Percentiles rank a stretch among this genome's conserved stretches.
phyloP scores from a whole-genome alignment of 2,329 filamentous ascomycete species.

The Pseudocercospora vitis region DNA sequence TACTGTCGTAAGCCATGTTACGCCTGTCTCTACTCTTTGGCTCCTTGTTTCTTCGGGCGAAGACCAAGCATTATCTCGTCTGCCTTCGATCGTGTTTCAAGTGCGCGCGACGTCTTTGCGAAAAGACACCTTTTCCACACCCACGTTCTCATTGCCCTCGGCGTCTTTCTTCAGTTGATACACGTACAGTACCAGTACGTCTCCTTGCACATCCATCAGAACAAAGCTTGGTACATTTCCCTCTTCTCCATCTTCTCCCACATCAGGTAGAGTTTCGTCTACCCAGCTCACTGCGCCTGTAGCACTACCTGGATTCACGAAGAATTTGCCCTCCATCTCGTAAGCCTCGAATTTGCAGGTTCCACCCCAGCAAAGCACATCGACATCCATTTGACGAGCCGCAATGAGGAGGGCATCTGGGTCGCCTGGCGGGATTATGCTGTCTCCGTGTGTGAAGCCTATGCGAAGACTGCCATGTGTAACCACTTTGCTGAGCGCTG shows the following conservation, averaged over 20 bases:
- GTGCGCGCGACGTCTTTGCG: slow-evolving; percentile 45
- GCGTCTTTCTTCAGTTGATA: slow-evolving; percentile 63
- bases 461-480: slow-evolving; percentile 68
- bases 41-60: not conserved
- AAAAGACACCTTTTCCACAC: slow-evolving; percentile 58
- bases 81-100: slow-evolving; percentile 16
- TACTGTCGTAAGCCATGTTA: not conserved
- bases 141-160: slow-evolving; percentile 54
- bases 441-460: slow-evolving; percentile 70
- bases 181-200: slow-evolving; percentile 92
- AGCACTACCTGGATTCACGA: slow-evolving; percentile 67
- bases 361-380: slow-evolving; percentile 67
- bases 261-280: slow-evolving; percentile 39
- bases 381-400: slow-evolving; percentile 69
- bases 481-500: slow-evolving; percentile 65
- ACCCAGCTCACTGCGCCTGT: slow-evolving; percentile 65
- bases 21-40: not conserved
- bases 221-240: slow-evolving; percentile 90
- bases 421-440: slow-evolving; percentile 68
- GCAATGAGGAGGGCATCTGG: slow-evolving; percentile 67
- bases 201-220: slow-evolving; percentile 97
- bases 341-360: slow-evolving; percentile 71
- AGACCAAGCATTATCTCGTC: slow-evolving; percentile 21
- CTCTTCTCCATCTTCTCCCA: slow-evolving; percentile 47
- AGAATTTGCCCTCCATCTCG: slow-evolving; percentile 71